Evolutionary conservation across 352 stramenopile genomes (phyloP).

Genomic region (Thraustochytrium striatum): DNA sequence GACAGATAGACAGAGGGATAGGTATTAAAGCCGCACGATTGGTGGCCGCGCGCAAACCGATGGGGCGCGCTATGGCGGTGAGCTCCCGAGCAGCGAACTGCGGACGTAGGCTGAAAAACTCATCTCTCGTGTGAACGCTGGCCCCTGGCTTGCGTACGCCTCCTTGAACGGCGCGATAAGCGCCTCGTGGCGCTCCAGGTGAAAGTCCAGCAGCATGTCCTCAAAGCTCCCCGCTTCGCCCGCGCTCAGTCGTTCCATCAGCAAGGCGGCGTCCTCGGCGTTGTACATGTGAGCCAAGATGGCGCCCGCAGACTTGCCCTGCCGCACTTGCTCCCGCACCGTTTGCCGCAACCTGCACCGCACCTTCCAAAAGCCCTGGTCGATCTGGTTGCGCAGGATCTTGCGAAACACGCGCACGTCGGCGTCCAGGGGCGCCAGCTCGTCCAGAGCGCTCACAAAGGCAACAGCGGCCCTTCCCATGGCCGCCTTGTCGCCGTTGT

Average conservation of each 20-base stretch:
- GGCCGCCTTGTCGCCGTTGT: not conserved
- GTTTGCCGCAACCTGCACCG: constrained; percentile 9
- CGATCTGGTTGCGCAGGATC: constrained; percentile 27
- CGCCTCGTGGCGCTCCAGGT: constrained; percentile 9
- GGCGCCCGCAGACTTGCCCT: not conserved
- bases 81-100: not conserved
- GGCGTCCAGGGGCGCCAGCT: not conserved
- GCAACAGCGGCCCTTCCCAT: not conserved
- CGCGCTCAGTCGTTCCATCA: not conserved
- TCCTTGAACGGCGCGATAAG: constrained; percentile 3
- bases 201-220: constrained; percentile 24
- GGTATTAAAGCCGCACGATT: not conserved
- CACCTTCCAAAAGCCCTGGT: constrained; percentile 41
- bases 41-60: not conserved
- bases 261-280: not conserved
- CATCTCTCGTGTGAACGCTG: not conserved
- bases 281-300: constrained; percentile 46
- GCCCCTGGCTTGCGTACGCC: not conserved
- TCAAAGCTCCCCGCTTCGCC: not conserved
- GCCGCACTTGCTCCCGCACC: not conserved
- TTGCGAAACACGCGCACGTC: constrained; percentile 5
- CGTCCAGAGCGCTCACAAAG: not conserved
- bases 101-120: constrained; percentile 36
- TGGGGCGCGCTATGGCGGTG: not conserved
- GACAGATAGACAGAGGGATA: not conserved